These are phyloP conservation scores for Claviceps sp. DNA, from an alignment of 2,329 filamentous ascomycete species.

Conservation along the genomic window DNA sequence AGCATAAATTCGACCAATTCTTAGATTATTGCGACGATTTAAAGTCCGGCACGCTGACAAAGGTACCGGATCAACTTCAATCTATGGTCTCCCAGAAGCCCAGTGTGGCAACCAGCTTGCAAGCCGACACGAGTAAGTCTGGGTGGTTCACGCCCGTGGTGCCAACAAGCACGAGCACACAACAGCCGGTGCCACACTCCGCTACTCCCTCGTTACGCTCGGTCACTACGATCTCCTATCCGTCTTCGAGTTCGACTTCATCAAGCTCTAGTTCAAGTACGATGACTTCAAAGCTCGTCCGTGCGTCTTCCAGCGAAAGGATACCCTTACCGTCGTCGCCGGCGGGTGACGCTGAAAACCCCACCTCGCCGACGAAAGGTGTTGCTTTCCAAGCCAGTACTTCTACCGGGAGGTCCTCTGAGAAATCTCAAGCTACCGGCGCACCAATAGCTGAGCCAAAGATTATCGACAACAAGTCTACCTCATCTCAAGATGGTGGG, in stretches of 20 bases:
- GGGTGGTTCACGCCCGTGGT: constrained; percentile 12
- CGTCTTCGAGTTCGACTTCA: background rate
- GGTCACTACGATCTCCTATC: background rate
- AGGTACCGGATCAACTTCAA: constrained; percentile 10
- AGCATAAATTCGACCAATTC: constrained; percentile 28
- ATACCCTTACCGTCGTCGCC: background rate
- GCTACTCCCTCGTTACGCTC: background rate
- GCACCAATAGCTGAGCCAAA: background rate
- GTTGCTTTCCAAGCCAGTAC: too few relatives aligned
- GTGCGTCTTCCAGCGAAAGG: background rate
- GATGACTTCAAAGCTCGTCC: background rate
- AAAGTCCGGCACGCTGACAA: constrained; percentile 8
- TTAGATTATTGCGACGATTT: constrained; percentile 29
- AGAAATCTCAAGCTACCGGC: background rate
- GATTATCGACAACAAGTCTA: too few relatives aligned
- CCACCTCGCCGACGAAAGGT: background rate
- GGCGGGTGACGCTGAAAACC: background rate
- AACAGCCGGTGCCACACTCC: background rate
- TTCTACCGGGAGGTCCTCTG: background rate
- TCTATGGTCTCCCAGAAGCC: constrained; percentile 12
- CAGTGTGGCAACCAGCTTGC: constrained; percentile 13
- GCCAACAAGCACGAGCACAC: background rate
- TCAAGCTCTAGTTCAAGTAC: background rate
- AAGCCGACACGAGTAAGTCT: constrained; percentile 12
- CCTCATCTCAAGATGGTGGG: too few relatives aligned